phyloP scores from a whole-genome alignment of 2,329 filamentous ascomycete species.

The Trichoderma koningii region DNA sequence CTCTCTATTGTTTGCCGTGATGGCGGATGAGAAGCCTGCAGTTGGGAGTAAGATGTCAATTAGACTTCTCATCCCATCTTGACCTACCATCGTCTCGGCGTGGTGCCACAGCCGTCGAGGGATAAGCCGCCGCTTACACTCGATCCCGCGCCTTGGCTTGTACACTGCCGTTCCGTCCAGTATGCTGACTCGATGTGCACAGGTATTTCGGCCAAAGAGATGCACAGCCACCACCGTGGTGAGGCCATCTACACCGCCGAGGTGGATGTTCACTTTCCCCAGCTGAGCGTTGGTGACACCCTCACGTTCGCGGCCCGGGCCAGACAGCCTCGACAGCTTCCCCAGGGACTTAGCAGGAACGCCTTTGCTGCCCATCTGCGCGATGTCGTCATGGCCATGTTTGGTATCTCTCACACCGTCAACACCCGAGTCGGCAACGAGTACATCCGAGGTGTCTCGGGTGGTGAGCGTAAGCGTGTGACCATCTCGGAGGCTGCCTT shows the following conservation, averaged over 20 bases:
- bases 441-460: slow-evolving; percentile 72
- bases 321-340: slow-evolving; percentile 63
- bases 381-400: slow-evolving; percentile 75
- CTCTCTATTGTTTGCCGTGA: not conserved
- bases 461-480: slow-evolving; percentile 71
- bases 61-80: not conserved
- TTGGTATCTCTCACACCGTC: slow-evolving; percentile 71
- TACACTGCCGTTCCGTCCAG: not conserved
- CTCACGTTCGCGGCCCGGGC: slow-evolving; percentile 75
- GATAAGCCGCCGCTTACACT: not conserved
- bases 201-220: slow-evolving; percentile 69
- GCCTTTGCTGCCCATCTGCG: slow-evolving; percentile 64
- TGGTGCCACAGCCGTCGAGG: not conserved
- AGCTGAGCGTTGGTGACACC: slow-evolving; percentile 76
- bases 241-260: slow-evolving; percentile 88
- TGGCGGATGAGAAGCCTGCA: not conserved
- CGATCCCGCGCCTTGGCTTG: not conserved
- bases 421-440: slow-evolving; percentile 76
- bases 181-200: slow-evolving; percentile 22
- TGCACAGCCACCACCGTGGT: slow-evolving; percentile 76
- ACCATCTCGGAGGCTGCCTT: slow-evolving; percentile 63
- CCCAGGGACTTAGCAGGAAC: slow-evolving; percentile 56
- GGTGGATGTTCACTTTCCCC: slow-evolving; percentile 79
- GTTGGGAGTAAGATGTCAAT: not conserved
- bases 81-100: not conserved